Evolutionary conservation across 768 basidiomycete species (phyloP), one percentile per base, ranked within the genome.

Genomic region (Epithele typhae): DNA sequence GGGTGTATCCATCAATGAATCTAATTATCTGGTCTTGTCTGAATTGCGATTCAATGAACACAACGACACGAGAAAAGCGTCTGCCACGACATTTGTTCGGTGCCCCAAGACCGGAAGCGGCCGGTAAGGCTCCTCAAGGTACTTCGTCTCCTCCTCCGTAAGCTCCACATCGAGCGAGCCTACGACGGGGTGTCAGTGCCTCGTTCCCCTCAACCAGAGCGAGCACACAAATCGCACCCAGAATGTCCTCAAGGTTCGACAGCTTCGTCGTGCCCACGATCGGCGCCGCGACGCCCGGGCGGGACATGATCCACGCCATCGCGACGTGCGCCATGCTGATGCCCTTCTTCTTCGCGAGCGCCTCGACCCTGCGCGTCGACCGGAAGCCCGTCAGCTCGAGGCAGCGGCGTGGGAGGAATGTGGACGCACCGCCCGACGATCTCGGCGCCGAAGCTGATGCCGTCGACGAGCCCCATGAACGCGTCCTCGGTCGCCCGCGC

Each of bases 61-160:
- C n/a, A n/a, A n/a, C n/a, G n/a, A n/a, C n/a, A n/a, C n/a, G n/a
- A n/a, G n/a, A n/a, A n/a, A n/a, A n/a, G n/a, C n/a, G n/a, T n/a
- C n/a, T n/a, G n/a, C n/a, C n/a, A n/a, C n/a, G n/a, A n/a, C n/a
- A n/a, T n/a, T n/a, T n/a, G n/a, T n/a, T n/a, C n/a, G n/a, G 57
- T 78, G 76, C 11, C 80, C 77, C n/a, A 74, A 56, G 9, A 78
- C 62, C 1, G 49, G 50, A 43, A 67, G 65, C 1, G 78, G 66
- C 39, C 59, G 37, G 65, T 85, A 83, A 0, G 75, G 70, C 50
- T 77, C 72, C 46, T 76, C 73, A 21, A 85, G 69, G 44, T 69
- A 69, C 61, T 75, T 71, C 35, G 77, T 62, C 54, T 85, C 82
- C n/a, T 82, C 80, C 1, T 69, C 64, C 0, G 73, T 72, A 35